Percentiles rank a stretch among this genome's conserved stretches.
Evolutionary conservation across 257 asterid genomes (phyloP).

Genomic region (Solanum lycopersicoides): DNA sequence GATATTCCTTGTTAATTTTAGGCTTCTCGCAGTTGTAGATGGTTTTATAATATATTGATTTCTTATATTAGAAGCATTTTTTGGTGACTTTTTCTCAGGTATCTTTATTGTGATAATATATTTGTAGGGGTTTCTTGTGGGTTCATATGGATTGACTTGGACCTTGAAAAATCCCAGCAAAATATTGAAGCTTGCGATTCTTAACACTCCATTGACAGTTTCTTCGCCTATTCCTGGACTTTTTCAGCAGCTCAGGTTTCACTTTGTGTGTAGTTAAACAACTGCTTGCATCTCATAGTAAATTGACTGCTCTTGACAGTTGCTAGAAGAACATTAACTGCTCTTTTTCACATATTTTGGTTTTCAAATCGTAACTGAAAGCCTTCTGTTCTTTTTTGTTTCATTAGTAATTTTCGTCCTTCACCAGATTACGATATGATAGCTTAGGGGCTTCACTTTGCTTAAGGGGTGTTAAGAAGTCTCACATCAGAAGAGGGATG

Average conservation of each 20-base stretch:
- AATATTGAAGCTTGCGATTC: constrained; percentile 68
- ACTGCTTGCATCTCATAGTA: neutral
- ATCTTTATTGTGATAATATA: neutral
- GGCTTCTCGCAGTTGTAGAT: neutral
- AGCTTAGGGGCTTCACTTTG: neutral
- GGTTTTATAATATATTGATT: neutral
- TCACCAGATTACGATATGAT: neutral
- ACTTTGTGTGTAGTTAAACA: neutral
- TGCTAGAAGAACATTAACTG: neutral
- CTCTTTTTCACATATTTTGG: neutral
- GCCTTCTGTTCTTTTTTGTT: neutral
- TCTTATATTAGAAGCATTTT: neutral
- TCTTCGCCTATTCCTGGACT: constrained; percentile 96
- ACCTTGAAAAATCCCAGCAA: constrained; percentile 70
- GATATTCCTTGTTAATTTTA: neutral
- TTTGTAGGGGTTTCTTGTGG: constrained; percentile 85
- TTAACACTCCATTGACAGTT: constrained; percentile 77
- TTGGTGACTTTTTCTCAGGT: neutral
- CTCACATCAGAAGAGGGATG: too few relatives aligned
- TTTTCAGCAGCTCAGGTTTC: constrained; percentile 80
- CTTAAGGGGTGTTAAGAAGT: neutral
- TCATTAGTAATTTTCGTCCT: neutral
- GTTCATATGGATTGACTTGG: constrained; percentile 97
- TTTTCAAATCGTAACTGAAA: neutral
- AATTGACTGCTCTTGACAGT: neutral